These are phyloP conservation scores for Russula sp. DNA, from an alignment of 768 basidiomycete genomes.

Conservation along the genomic window DNA sequence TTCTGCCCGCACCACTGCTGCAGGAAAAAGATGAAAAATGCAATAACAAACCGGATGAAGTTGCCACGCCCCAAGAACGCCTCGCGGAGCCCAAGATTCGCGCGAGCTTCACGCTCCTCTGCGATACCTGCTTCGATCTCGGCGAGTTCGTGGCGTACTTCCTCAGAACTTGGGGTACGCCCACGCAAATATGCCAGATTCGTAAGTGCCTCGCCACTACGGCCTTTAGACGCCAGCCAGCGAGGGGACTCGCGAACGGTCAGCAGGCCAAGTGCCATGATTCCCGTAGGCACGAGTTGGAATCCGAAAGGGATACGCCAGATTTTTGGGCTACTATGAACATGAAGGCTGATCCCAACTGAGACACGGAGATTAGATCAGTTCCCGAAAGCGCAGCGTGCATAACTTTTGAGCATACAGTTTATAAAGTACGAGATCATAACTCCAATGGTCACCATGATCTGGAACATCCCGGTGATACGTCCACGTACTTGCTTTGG, in stretches of 20 bases:
- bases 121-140: conserved; percentile 78
- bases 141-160: conserved; percentile 54
- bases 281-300: conserved; percentile 68
- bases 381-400: not conserved
- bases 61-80: conserved; percentile 82
- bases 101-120: conserved; percentile 62
- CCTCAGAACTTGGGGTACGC: conserved; percentile 37
- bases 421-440: conserved; percentile 84
- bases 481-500: conserved; percentile 84
- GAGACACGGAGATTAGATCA: not conserved
- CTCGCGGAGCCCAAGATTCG: conserved; percentile 60
- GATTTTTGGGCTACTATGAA: conserved; percentile 40
- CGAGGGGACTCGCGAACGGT: conserved; percentile 74
- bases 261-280: conserved; percentile 60
- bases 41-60: conserved; percentile 77
- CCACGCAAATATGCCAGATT: conserved; percentile 64
- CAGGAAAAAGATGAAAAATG: conserved; percentile 69
- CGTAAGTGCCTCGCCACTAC: conserved; percentile 43
- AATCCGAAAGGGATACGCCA: conserved; percentile 74
- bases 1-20: conserved; percentile 88
- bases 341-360: conserved; percentile 59
- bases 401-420: conserved; percentile 39
- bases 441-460: conserved; percentile 80
- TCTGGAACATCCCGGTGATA: conserved; percentile 82
- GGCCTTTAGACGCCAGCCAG: conserved; percentile 64